These are phyloP conservation scores for Volvox reticuliferus DNA, from an alignment of 139 green algal genomes.

Conservation along the genomic window DNA sequence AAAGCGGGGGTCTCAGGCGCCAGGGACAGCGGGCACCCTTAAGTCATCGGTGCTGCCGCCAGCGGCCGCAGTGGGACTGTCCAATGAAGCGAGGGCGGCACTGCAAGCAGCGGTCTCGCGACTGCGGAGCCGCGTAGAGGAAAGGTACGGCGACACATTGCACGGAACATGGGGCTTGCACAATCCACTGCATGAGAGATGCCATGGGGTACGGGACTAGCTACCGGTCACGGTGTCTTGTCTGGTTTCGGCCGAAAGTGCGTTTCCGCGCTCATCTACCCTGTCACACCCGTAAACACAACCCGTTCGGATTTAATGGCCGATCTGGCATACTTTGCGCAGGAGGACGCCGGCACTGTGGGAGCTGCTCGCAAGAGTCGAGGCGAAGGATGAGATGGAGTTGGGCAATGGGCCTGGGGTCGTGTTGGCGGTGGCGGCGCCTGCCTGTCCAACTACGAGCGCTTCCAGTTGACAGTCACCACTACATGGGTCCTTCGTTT, in stretches of 20 bases:
- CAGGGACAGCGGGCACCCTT: neutral
- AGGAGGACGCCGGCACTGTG: neutral
- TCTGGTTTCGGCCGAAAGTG: neutral
- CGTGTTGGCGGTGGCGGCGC: too few species aligned
- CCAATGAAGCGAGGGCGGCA: neutral
- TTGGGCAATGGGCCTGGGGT: too few species aligned
- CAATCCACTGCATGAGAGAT: neutral
- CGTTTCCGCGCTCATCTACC: neutral
- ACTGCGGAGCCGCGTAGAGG: neutral
- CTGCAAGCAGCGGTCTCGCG: neutral
- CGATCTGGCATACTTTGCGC: neutral
- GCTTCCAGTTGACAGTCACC: too few species aligned
- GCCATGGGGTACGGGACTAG: neutral
- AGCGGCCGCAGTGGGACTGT: neutral
- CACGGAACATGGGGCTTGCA: neutral
- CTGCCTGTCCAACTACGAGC: too few species aligned
- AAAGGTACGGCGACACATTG: neutral
- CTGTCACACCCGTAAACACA: neutral
- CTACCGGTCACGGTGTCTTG: neutral
- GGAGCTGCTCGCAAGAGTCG: neutral
- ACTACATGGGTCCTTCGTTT: too few species aligned
- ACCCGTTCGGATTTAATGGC: neutral
- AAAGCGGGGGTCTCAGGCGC: neutral
- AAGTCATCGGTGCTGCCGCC: neutral
- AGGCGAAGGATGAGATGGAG: neutral